phyloP scores from a whole-genome alignment of 176 grass and related monocot species.

The Bothriochloa decipiens region DNA sequence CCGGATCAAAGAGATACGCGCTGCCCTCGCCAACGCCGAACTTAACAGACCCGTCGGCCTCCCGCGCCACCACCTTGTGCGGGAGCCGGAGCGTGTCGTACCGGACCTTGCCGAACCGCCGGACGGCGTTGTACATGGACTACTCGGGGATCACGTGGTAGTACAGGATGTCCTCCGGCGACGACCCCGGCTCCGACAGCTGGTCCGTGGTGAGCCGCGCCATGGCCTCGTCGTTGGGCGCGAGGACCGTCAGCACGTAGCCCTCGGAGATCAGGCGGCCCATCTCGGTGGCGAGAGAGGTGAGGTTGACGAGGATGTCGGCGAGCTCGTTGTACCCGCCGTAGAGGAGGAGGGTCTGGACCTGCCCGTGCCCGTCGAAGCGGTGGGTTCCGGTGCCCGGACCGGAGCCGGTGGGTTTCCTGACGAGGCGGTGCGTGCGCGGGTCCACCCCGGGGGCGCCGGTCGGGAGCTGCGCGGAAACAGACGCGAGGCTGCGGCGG shows the following conservation, averaged over 20 bases:
- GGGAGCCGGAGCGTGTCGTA: conserved; percentile 90
- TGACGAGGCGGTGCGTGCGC: conserved; percentile 72
- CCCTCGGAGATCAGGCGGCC: conserved; percentile 84
- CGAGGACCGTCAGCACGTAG: conserved; percentile 83
- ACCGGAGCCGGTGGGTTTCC: conserved; percentile 50
- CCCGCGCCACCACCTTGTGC: conserved; percentile 54
- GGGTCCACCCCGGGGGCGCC: conserved; percentile 84
- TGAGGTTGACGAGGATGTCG: conserved; percentile 94
- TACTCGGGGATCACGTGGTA: conserved; percentile 97
- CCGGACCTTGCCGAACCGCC: conserved; percentile 77
- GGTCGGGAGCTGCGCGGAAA: conserved; percentile 78
- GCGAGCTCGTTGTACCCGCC: conserved; percentile 90
- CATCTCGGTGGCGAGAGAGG: conserved; percentile 90
- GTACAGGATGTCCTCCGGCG: conserved; percentile 91
- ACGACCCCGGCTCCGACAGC: conserved; percentile 59
- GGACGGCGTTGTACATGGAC: conserved; percentile 96
- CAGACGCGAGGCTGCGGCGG: conserved; percentile 71
- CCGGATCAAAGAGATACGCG: conserved; percentile 93
- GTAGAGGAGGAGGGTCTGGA: conserved; percentile 76
- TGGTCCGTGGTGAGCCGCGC: conserved; percentile 72
- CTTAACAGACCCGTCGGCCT: conserved; percentile 62
- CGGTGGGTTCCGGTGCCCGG: conserved; percentile 38
- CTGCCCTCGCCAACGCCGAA: conserved; percentile 74
- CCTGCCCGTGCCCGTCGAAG: conserved; percentile 80
- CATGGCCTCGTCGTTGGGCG: conserved; percentile 95